Base-by-base conservation (phyloP, 139 green algal species). In the Coccomyxa sp. region DNA sequence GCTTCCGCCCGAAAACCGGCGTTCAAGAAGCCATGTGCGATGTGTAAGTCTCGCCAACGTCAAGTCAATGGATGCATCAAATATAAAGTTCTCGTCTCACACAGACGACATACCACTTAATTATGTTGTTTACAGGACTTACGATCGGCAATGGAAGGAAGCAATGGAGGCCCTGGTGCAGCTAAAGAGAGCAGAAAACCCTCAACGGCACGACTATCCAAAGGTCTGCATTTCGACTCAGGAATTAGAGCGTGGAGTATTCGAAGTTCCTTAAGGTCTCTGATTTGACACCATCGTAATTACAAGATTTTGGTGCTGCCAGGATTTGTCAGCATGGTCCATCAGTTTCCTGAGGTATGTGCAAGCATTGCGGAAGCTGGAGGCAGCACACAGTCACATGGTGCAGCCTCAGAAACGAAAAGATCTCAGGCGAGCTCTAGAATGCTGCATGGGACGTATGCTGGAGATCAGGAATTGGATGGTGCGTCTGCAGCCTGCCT, bases 341-440 rank as follows among this genome's bases (percentile, higher is more conserved):
- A 91, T 88, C n/a, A 92, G 96, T n/a, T 98, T 98, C 88, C 93
- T 98, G 58, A 90, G 88, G 59, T 98, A 98, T 83, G 85, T 98
- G 66, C 91, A 95, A 84, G 94, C 95, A 23, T 92, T 96, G 74
- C 87, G 88, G 15, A 95, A 97, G 79, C 87, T 98, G 81, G 92
- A 96, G 79, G 88, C 86, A 3, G 89, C 92, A 7, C 96, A 97
- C 82, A 93, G 97, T 82, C 92, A 96, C 82, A 93, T 97, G 86
- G 86, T 95, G 58, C 95, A 98, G 59, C 94, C 95, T 13, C 95
- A 98, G 81, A 97, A 98, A 87, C 90, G 93, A 0, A 66, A 91
- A 38, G 92, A 95, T 85, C 91, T 98, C 86, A 92, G 86, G 13
- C 88, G 85, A 81, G 93, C 93, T 27, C 85, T 98, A n/a, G 92